Evolutionary conservation across 148 eudicot genomes (phyloP).

Genomic region (Rhododendron mucronatum): DNA sequence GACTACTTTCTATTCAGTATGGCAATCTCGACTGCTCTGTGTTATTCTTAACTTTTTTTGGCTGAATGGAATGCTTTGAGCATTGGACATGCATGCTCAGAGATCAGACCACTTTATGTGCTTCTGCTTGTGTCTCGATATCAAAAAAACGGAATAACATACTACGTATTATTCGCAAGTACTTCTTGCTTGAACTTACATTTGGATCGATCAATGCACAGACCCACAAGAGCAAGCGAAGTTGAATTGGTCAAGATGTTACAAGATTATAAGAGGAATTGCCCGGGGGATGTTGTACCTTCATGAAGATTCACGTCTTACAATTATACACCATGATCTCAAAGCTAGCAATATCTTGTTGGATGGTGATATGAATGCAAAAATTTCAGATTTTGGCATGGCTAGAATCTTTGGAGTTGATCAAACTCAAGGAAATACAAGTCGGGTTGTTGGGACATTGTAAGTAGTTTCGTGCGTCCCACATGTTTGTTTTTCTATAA

Average conservation of each 20-base stretch:
- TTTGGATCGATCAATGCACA: not conserved
- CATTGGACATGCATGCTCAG: not conserved
- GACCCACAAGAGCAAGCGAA: conserved; percentile 14
- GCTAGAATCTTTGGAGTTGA: conserved; percentile 2
- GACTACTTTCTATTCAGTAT: not conserved
- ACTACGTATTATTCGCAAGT: not conserved
- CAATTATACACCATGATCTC: conserved; percentile 5
- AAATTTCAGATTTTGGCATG: conserved; percentile 3
- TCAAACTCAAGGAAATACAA: conserved; percentile 10
- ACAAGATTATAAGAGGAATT: conserved; percentile 23
- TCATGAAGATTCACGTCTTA: conserved; percentile 17
- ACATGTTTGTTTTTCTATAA: not conserved
- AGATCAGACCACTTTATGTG: not conserved
- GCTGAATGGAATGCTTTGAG: not conserved
- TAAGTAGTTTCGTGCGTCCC: conserved; percentile 13
- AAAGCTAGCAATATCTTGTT: not conserved
- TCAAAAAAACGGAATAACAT: not conserved
- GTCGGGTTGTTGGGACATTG: conserved; percentile 41
- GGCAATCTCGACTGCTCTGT: not conserved
- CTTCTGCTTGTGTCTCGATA: not conserved
- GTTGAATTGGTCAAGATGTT: conserved; percentile 32
- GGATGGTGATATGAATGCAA: conserved; percentile 30
- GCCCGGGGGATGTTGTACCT: conserved; percentile 32
- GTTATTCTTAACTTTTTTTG: not conserved
- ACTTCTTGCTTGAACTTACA: not conserved